Conservation (phyloP, 345 rosid genomes). For the Linum lewisii region DNA sequence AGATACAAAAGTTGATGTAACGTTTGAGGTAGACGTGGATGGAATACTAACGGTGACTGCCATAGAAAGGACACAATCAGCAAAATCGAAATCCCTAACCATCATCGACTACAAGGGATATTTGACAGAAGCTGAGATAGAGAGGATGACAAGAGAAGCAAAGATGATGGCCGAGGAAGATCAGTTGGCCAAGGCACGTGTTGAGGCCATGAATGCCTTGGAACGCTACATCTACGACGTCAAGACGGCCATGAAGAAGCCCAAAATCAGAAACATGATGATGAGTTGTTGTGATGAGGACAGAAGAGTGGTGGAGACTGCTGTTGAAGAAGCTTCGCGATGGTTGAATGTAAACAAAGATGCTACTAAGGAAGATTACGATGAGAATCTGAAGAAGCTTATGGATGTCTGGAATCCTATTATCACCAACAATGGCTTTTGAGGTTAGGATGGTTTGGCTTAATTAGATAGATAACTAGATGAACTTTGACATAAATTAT, state of each 20-base stretch:
- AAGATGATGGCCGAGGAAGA: conserved; percentile 49
- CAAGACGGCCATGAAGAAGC: conserved; percentile 28
- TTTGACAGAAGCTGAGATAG: conserved; percentile 45
- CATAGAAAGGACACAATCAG: conserved; percentile 34
- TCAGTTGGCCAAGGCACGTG: conserved; percentile 28
- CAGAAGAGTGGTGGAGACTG: conserved; percentile 36
- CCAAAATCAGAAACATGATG: conserved; percentile 31
- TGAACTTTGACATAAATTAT: too few species aligned
- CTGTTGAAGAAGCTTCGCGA: conserved; percentile 33
- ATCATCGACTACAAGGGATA: conserved; percentile 44
- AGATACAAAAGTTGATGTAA: conserved; percentile 37
- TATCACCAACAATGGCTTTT: too few species aligned
- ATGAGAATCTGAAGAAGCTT: background rate
- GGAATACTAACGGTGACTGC: conserved; percentile 44
- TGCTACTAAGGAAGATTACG: conserved; percentile 17
- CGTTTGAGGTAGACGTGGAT: conserved; percentile 43
- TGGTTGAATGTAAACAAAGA: conserved; percentile 48
- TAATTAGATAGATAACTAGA: too few species aligned
- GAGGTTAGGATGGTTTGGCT: too few species aligned
- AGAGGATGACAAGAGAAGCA: conserved; percentile 47
- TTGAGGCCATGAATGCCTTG: conserved; percentile 44
- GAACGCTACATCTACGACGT: conserved; percentile 42
- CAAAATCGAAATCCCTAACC: conserved; percentile 33
- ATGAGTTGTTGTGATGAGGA: conserved; percentile 36
- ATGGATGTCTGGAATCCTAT: too few species aligned